Base-by-base conservation (phyloP, 2,329 filamentous ascomycete species). In the Rhinocladiella similis region DNA sequence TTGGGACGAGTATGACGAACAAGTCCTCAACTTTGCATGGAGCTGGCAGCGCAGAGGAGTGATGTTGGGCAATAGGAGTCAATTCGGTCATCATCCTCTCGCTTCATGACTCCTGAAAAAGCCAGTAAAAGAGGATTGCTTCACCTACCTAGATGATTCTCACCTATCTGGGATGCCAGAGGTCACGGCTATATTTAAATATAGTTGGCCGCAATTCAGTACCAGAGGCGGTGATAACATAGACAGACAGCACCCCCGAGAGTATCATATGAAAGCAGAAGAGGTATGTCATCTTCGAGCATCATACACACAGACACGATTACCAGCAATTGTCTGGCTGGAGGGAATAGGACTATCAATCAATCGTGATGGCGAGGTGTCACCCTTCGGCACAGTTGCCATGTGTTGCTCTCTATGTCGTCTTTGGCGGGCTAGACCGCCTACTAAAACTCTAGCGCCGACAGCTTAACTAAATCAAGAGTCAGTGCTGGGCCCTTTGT, bases 1-100 rank as follows among this genome's bases (percentile, higher is more conserved):
- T 9, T 53, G 57, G 59, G 54, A 53, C 19, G 54, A 64, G 36
- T 64, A 62, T 56, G 62, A 65, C 27, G 48, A 54, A 25, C 36
- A 58, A 10, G 59, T 59, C 2, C 55, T 65, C 47, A 46, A 56
- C 25, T 65, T 57, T 52, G 60, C 57, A 12, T 33, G 38, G 27
- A 50, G 27, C 12, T 45, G 39, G 50, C 57, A 60, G 43, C 18
- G 27, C 3, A 49, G 48, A 35, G 60, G 60, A 22, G 57, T 62
- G 9, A 39, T 47, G 29, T 16, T 62, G 50, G 60, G 60, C 6
- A 57, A 18, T 14, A 51, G 54, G 27, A 60, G 54, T 46, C 60
- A 62, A 39, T 62, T 62, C 48, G 56, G 43, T 20, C 43, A 46
- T 27, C 43, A 46, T 27, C 43, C 43, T 14, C 22, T 46, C 4